These are phyloP conservation scores for Colletotrichum sp. DNA, from an alignment of 2,329 filamentous ascomycete genomes.

Conservation along the genomic window DNA sequence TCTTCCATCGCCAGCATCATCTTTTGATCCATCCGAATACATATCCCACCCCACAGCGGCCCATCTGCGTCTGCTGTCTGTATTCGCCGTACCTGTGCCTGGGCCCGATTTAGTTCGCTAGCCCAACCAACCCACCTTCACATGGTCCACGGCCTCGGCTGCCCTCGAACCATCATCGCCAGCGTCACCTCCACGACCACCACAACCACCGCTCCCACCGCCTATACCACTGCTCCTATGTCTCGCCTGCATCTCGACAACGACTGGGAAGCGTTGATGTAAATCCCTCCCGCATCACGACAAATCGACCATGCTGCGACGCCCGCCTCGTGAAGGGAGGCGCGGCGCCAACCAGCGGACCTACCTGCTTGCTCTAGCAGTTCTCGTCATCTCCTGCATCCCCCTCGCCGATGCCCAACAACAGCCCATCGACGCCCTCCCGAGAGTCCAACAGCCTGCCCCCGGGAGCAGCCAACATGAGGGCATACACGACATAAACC, in stretches of 20 bases:
- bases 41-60: neutral
- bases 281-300: conserved; percentile 11
- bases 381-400: conserved; percentile 62
- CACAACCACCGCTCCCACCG: neutral
- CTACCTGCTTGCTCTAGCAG: conserved; percentile 59
- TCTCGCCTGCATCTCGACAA: conserved; percentile 13
- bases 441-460: conserved; percentile 1
- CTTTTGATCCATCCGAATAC: neutral
- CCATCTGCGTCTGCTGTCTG: neutral
- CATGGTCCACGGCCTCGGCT: conserved; percentile 5
- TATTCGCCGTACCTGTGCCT: neutral
- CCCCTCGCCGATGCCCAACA: conserved; percentile 67
- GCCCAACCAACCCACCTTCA: conserved; percentile 18
- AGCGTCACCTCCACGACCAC: neutral
- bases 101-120: conserved; percentile 17
- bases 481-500: neutral
- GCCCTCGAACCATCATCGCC: neutral
- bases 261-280: conserved; percentile 20
- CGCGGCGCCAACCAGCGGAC: conserved; percentile 50
- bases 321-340: conserved; percentile 64
- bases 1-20: neutral
- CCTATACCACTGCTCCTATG: conserved; percentile 11
- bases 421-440: conserved; percentile 34
- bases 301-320: conserved; percentile 60
- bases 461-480: conserved; percentile 4